Percentiles rank a stretch among this genome's conserved stretches.
Evolutionary conservation across 148 eudicot genomes (phyloP).

Genomic region (Polygonum aviculare): DNA sequence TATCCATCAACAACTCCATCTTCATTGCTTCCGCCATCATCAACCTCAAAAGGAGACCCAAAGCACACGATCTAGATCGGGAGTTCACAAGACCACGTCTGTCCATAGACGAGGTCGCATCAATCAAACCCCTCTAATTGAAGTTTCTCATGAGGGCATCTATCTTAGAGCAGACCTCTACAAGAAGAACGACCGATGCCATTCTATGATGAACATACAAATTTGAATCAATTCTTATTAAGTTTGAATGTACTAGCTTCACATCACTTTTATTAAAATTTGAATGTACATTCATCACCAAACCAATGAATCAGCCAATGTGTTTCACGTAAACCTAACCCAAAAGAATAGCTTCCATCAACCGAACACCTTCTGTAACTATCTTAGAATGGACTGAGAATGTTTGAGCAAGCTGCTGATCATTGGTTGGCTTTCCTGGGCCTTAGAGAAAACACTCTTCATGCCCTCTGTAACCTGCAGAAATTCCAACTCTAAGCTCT

Average conservation of each 20-base stretch:
- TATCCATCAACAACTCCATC: no score
- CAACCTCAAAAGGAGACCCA: no score
- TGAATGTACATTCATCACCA: not conserved
- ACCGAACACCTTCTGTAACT: not conserved
- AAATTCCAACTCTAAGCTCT: not conserved
- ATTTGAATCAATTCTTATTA: not conserved
- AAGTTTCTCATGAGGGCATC: no score
- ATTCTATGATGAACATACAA: not conserved
- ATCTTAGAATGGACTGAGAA: constrained; percentile 57
- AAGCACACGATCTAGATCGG: no score
- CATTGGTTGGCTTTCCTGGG: constrained; percentile 36
- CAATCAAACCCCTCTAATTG: no score
- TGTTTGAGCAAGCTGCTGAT: constrained; percentile 56
- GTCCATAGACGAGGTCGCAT: no score
- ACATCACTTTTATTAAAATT: not conserved
- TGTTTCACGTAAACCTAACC: not conserved
- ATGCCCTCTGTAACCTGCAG: constrained; percentile 62
- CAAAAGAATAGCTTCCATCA: not conserved
- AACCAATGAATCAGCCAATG: not conserved
- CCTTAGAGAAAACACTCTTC: constrained; percentile 33
- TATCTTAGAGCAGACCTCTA: no score
- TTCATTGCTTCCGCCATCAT: no score
- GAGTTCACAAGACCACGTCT: no score
- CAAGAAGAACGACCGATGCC: no score
- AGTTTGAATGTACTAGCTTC: not conserved